phyloP scores from a whole-genome alignment of 176 grass and related monocot species.

The Zizania latifolia region DNA sequence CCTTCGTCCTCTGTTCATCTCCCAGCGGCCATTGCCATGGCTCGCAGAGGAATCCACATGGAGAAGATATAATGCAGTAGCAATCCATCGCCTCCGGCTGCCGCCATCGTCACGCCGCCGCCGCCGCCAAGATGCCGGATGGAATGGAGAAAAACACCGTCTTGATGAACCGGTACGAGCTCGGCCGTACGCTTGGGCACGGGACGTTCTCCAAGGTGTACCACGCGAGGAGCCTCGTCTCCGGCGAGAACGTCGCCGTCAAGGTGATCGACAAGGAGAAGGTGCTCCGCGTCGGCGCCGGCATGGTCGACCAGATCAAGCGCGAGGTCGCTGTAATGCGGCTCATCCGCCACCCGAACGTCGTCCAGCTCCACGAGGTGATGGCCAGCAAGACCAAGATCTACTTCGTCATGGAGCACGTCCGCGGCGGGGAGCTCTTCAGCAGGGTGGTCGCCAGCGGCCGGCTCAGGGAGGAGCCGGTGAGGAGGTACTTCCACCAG shows the following conservation, averaged over 20 bases:
- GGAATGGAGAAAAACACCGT: neutral
- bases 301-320: slow-evolving; percentile 45
- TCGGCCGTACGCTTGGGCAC: slow-evolving; percentile 59
- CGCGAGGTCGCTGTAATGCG: slow-evolving; percentile 72
- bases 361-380: slow-evolving; percentile 75
- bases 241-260: slow-evolving; percentile 56
- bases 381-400: slow-evolving; percentile 83
- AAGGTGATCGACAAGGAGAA: slow-evolving; percentile 81
- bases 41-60: neutral
- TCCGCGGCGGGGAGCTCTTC: slow-evolving; percentile 74
- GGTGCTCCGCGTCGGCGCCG: slow-evolving; percentile 48
- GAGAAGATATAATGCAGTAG: neutral
- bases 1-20: neutral
- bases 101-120: too few species aligned
- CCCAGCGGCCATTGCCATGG: neutral
- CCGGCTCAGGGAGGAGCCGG: slow-evolving; percentile 68
- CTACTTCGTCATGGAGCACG: slow-evolving; percentile 90
- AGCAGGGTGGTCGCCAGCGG: slow-evolving; percentile 57
- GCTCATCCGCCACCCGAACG: slow-evolving; percentile 69
- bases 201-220: slow-evolving; percentile 86
- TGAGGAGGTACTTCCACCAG: slow-evolving; percentile 73
- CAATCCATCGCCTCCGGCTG: neutral
- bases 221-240: slow-evolving; percentile 48
- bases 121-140: neutral
- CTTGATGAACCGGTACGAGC: slow-evolving; percentile 66